Evolutionary conservation across 495 filamentous ascomycete species (phyloP).

Genomic region (Tuber melanosporum): DNA sequence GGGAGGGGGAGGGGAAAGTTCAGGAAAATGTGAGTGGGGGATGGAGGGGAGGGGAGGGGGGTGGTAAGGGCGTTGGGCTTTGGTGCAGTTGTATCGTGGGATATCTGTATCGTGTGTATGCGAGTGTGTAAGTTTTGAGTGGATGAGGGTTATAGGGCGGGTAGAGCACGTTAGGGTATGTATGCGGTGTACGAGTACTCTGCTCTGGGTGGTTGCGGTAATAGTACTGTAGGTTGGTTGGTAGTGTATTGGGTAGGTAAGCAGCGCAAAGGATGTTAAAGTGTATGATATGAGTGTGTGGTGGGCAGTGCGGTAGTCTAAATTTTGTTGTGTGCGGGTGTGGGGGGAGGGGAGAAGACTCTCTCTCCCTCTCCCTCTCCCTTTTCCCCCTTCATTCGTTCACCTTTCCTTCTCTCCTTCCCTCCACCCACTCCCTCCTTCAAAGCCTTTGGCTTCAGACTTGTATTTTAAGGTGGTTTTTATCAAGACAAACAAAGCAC

Average conservation of each 20-base stretch:
- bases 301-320: constrained; percentile 1
- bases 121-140: not conserved
- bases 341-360: constrained; percentile 5
- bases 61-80: constrained; percentile 45
- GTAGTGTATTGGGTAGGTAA: constrained; percentile 10
- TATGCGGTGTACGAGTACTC: not conserved
- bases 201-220: not conserved
- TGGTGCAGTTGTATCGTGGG: constrained; percentile 30
- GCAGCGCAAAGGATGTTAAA: constrained; percentile 16
- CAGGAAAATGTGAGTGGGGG: constrained; percentile 12
- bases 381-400: constrained; percentile 13
- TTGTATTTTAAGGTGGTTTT: constrained; percentile 22
- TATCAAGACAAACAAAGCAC: not conserved
- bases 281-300: constrained; percentile 1
- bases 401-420: constrained; percentile 13
- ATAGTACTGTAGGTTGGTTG: not conserved
- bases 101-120: constrained; percentile 20
- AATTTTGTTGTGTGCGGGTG: constrained; percentile 8
- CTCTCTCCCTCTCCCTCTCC: not conserved
- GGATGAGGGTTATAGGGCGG: not conserved
- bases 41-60: not conserved
- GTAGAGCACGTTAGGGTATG: not conserved
- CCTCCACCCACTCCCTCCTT: constrained; percentile 1
- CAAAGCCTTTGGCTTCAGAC: not conserved
- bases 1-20: constrained; percentile 4